phyloP scores from a whole-genome alignment of 2,329 filamentous ascomycete species.

The Monilinia fructicola region DNA sequence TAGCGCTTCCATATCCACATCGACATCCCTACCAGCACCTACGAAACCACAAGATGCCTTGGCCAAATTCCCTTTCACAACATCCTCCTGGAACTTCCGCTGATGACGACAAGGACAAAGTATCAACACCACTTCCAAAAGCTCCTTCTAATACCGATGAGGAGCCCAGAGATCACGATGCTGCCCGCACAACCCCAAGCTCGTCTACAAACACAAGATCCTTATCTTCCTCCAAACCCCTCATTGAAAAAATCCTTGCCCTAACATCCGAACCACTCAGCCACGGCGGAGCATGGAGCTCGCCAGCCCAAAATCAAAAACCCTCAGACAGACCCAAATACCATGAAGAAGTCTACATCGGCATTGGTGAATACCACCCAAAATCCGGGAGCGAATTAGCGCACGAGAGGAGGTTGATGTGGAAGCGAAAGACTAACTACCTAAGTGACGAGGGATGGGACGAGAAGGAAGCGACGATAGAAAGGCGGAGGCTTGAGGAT shows the following conservation, averaged over 20 bases:
- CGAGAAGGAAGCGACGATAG: neutral
- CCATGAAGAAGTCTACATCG: neutral
- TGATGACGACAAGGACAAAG: neutral
- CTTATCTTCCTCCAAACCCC: neutral
- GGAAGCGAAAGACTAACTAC: neutral
- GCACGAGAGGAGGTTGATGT: neutral
- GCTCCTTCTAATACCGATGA: neutral
- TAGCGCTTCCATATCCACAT: neutral
- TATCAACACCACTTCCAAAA: neutral
- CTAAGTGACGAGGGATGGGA: neutral
- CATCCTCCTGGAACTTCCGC: no score
- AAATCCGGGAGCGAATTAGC: neutral
- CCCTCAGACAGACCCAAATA: no score
- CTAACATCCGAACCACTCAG: neutral
- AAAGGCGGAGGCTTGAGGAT: no score
- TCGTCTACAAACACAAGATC: neutral
- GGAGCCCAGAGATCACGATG: neutral
- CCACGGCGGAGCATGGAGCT: slow-evolving; percentile 10
- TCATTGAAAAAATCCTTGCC: neutral
- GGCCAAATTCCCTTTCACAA: neutral
- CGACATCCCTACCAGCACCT: neutral
- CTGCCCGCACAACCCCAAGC: neutral
- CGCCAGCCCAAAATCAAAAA: neutral
- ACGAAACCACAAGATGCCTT: neutral
- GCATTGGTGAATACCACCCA: neutral